Conservation (phyloP, 139 green algal genomes). For the Ostreobium quekettii region DNA sequence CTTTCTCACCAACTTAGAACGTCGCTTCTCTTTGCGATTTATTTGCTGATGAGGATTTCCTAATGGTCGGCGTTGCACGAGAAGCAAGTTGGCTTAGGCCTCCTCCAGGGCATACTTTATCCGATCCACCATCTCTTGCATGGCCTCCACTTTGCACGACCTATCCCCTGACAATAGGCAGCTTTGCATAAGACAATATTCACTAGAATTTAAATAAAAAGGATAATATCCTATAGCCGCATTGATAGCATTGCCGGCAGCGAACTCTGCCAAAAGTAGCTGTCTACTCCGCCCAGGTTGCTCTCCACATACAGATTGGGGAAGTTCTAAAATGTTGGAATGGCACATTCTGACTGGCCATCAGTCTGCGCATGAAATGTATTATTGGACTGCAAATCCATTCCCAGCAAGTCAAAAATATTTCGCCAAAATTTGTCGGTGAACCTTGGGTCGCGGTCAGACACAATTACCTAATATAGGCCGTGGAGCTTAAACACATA, state of each 20-base stretch:
- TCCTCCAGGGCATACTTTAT: neutral
- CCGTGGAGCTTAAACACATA: constrained; percentile 35
- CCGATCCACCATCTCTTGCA: neutral
- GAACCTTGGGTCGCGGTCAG: constrained; percentile 45
- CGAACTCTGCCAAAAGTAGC: no score
- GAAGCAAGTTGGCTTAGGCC: no score
- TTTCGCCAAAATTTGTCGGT: constrained; percentile 30
- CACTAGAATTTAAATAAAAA: constrained; percentile 28
- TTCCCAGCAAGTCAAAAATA: constrained; percentile 27
- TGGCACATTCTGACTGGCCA: constrained; percentile 53
- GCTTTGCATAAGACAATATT: constrained; percentile 19
- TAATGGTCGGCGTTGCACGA: neutral
- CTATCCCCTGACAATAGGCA: no score
- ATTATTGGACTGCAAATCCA: constrained; percentile 33
- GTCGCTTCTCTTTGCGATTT: neutral
- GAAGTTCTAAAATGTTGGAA: constrained; percentile 36
- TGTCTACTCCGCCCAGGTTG: constrained; percentile 25
- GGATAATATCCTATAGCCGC: constrained; percentile 5
- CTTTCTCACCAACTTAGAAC: constrained; percentile 16
- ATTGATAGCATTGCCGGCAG: constrained; percentile 19
- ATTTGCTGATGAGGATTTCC: constrained; percentile 15
- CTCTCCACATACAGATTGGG: constrained; percentile 25
- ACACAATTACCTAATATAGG: constrained; percentile 37
- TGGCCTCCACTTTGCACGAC: no score
- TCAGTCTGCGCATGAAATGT: constrained; percentile 47